A percentile compares a stretch with the other conserved stretches of the same genome.
These are phyloP conservation scores for Blastobotrys ciferrii DNA, from an alignment of 1,139 yeast genomes.

Conservation along the genomic window DNA sequence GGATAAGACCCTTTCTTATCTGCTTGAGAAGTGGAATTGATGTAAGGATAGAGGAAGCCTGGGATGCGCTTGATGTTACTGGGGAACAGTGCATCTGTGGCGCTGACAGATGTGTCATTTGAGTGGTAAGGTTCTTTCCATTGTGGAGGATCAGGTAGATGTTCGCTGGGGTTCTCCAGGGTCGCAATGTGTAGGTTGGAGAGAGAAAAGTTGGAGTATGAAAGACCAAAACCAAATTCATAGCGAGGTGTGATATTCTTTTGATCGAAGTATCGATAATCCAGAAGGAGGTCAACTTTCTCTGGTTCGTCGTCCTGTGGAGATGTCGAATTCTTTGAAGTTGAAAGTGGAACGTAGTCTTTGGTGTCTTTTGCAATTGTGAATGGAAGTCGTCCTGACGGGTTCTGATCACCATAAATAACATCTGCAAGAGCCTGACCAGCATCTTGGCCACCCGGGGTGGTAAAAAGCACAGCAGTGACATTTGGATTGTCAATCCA, in stretches of 20 bases:
- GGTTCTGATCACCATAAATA: constrained; percentile 57
- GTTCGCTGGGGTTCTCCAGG: not conserved
- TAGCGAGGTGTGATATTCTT: constrained; percentile 55
- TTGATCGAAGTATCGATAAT: constrained; percentile 55
- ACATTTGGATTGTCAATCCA: constrained; percentile 61
- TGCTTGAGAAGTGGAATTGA: constrained; percentile 23
- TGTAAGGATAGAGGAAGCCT: constrained; percentile 33
- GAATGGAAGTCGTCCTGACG: constrained; percentile 62
- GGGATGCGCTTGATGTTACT: constrained; percentile 19
- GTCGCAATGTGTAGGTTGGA: constrained; percentile 31
- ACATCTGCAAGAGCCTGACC: constrained; percentile 49
- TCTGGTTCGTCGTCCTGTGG: constrained; percentile 23
- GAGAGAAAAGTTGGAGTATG: constrained; percentile 51
- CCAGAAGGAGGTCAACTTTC: constrained; percentile 35
- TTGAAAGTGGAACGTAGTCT: constrained; percentile 53
- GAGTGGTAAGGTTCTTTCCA: constrained; percentile 20
- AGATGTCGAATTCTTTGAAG: constrained; percentile 45
- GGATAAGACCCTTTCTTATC: constrained; percentile 41
- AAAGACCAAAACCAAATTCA: constrained; percentile 62
- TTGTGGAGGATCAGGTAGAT: not conserved
- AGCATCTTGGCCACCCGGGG: constrained; percentile 59
- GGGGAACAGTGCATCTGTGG: constrained; percentile 45
- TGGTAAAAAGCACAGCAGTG: constrained; percentile 53
- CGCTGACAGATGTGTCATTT: constrained; percentile 38
- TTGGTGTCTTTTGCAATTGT: constrained; percentile 56